phyloP scores from a whole-genome alignment of 495 filamentous ascomycete genomes.

The Pseudoneurospora amorphoporcata region DNA sequence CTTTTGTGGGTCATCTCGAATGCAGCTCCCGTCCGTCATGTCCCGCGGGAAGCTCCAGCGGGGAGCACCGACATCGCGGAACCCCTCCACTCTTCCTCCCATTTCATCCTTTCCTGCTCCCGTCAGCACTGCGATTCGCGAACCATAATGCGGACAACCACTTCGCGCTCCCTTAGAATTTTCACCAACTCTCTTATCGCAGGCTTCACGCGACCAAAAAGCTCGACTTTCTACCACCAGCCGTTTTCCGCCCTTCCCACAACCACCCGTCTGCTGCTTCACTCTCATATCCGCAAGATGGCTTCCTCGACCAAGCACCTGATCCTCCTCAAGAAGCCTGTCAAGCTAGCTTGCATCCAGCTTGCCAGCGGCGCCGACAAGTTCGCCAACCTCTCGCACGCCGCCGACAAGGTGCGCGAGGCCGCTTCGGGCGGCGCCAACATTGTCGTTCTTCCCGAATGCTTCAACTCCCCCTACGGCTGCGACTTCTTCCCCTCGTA shows the following conservation, averaged over 20 bases:
- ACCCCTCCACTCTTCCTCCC: neutral
- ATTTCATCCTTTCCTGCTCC: neutral
- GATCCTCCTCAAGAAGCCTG: constrained; percentile 54
- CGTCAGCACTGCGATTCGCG: neutral
- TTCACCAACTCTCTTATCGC: neutral
- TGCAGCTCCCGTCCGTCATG: neutral
- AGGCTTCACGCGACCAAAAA: neutral
- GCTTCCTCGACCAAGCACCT: constrained; percentile 37
- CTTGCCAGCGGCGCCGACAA: constrained; percentile 77
- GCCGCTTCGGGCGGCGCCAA: constrained; percentile 66
- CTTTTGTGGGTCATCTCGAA: neutral
- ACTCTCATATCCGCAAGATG: constrained; percentile 27
- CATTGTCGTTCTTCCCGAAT: constrained; percentile 68
- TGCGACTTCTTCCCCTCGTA: constrained; percentile 84
- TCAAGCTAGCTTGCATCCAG: constrained; percentile 78
- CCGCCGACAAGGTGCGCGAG: constrained; percentile 72
- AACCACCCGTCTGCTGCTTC: neutral
- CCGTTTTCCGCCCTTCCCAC: neutral
- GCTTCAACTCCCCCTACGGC: constrained; percentile 97
- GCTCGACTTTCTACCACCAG: neutral
- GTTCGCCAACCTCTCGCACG: constrained; percentile 67
- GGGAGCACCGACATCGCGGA: neutral
- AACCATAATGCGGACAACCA: neutral
- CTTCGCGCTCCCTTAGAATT: neutral
- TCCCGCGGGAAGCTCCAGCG: neutral